Base-by-base conservation (phyloP, 1,284 basidiomycete genomes). In the Caloboletus firmus region DNA sequence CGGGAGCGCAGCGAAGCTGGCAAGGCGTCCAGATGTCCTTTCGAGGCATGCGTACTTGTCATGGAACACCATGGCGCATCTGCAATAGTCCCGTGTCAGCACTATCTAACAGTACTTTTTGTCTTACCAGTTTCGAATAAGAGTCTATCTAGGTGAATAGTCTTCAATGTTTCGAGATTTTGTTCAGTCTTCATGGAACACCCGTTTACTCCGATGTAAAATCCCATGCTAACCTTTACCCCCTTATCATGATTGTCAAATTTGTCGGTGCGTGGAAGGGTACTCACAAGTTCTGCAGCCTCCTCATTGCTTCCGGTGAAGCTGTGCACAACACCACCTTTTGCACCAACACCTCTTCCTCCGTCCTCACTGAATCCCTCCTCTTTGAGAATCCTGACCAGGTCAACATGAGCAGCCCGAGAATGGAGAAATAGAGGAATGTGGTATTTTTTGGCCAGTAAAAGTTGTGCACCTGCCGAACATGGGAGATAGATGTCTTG, bases 361-460 rank as follows among this genome's bases (percentile, higher is more conserved):
- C 84, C 82, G 52, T 85, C 73, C 56, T 79, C 77, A 17, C 78
- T 78, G 55, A 87, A 84, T 0, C 84, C 84, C 65, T 86, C 84
- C 62, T 85, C 84, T 30, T 73, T 72, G 18, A 91, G 76, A 17
- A 94, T 88, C 2, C 72, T 66, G 32, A 92, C 85, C 58, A 91
- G 79, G 63, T 95, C 93, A 1, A 67, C 61, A 63, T 92, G 89
- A 0, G 89, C 84, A 24, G 88, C 82, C 26, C 93, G 81, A 9
- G 87, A 93, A 69, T 96, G 94, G 4, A 96, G 77, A 70, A 95
- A 96, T 7, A 96, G 69, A 0, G 93, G 93, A 5, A 95, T 78
- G 59, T 81, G 76, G 63, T 86, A 81, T 62, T 85, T 84, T 62
- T 86, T 84, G 0, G 91, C 88, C 6, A 96, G 76, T 2, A 65